Evolutionary conservation across 2,329 filamentous ascomycete genomes (phyloP).

Genomic region (Raffaelea arxii): DNA sequence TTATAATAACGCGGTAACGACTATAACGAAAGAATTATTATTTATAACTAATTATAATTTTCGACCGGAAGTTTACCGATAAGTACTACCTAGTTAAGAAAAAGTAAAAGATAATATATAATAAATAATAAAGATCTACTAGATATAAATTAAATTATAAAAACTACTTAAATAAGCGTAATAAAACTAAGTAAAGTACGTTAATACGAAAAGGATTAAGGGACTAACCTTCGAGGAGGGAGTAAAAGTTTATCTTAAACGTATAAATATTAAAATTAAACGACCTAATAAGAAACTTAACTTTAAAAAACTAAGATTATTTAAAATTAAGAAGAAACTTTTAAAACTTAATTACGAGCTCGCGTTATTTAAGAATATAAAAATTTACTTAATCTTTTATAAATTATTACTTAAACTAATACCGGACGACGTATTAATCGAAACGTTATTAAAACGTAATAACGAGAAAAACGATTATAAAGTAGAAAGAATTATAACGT

Average conservation of each 20-base stretch:
- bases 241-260: neutral
- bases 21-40: no score
- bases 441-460: no score
- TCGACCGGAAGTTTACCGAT: neutral
- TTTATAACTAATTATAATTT: no score
- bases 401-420: neutral
- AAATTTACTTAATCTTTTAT: no score
- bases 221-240: no score
- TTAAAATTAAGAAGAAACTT: no score
- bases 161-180: no score
- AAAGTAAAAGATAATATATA: neutral
- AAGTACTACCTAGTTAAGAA: neutral
- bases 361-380: neutral
- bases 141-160: no score
- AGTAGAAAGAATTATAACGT: neutral
- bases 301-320: no score
- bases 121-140: neutral
- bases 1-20: neutral
- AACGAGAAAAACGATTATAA: neutral
- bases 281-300: neutral
- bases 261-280: neutral
- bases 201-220: neutral
- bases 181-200: neutral
- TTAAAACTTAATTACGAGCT: neutral
- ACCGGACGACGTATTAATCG: neutral